These are phyloP conservation scores for Emericellopsis terricola DNA, from an alignment of 495 filamentous ascomycete species.

Conservation along the genomic window DNA sequence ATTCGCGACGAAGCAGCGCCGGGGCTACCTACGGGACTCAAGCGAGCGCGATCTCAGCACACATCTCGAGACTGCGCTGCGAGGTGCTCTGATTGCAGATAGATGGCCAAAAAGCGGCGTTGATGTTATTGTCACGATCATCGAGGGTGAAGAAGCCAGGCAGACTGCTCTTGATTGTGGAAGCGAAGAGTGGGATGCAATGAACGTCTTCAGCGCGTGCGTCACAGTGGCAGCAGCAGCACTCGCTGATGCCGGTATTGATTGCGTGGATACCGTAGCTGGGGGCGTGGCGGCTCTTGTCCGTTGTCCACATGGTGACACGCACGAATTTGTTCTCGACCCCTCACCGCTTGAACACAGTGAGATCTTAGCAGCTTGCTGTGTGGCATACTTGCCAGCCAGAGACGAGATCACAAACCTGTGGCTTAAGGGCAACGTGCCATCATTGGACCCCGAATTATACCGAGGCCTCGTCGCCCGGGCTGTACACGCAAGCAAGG, in stretches of 20 bases:
- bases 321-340: slow-evolving; percentile 53
- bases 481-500: slow-evolving; percentile 17
- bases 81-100: slow-evolving; percentile 77
- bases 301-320: slow-evolving; percentile 13
- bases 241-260: slow-evolving; percentile 85
- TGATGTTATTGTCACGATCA: slow-evolving; percentile 76
- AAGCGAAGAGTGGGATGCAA: slow-evolving; percentile 48
- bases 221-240: slow-evolving; percentile 93
- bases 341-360: slow-evolving; percentile 66
- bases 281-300: slow-evolving; percentile 82
- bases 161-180: slow-evolving; percentile 26
- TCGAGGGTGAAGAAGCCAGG: slow-evolving; percentile 63
- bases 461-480: slow-evolving; percentile 23
- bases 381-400: slow-evolving; percentile 74
- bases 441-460: slow-evolving; percentile 17
- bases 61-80: slow-evolving; percentile 77
- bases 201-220: slow-evolving; percentile 82
- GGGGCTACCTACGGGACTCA: slow-evolving; percentile 73
- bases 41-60: slow-evolving; percentile 78
- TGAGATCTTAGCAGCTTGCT: slow-evolving; percentile 62
- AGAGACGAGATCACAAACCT: slow-evolving; percentile 86
- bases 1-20: slow-evolving; percentile 65
- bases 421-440: slow-evolving; percentile 67
- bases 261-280: slow-evolving; percentile 79
- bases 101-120: slow-evolving; percentile 94